A percentile compares a stretch with the other conserved stretches of the same genome.
Conservation (phyloP, 2,329 filamentous ascomycete species). For the Neoscytalidium dimidiatum region DNA sequence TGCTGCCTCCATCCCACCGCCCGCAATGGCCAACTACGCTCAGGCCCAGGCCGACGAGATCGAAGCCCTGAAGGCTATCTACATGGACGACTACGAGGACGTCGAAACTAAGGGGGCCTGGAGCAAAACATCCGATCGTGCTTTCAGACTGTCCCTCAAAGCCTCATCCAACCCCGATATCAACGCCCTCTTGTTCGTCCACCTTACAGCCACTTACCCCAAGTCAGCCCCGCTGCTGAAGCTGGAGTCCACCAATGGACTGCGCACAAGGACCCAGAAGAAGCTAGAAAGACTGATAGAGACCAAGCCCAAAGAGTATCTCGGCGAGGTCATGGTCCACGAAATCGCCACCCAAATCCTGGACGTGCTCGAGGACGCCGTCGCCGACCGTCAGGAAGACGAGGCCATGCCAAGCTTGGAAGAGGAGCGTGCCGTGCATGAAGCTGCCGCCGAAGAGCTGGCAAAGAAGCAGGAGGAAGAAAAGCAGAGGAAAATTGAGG, state of each 20-base stretch:
- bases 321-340: slow-evolving; percentile 67
- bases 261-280: slow-evolving; percentile 71
- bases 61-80: slow-evolving; percentile 82
- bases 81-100: slow-evolving; percentile 82
- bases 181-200: slow-evolving; percentile 71
- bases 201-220: slow-evolving; percentile 87
- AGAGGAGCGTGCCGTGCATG: slow-evolving; percentile 82
- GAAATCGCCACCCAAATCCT: slow-evolving; percentile 62
- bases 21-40: slow-evolving; percentile 64
- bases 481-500: slow-evolving; percentile 41
- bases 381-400: slow-evolving; percentile 72
- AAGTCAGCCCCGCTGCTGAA: slow-evolving; percentile 75
- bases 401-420: slow-evolving; percentile 81
- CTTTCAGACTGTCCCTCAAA: slow-evolving; percentile 78
- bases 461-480: slow-evolving; percentile 50
- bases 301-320: slow-evolving; percentile 65
- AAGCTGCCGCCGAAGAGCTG: slow-evolving; percentile 66
- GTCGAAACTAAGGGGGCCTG: slow-evolving; percentile 74
- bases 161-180: slow-evolving; percentile 73
- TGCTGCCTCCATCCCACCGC: slow-evolving; percentile 21
- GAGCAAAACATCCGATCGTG: slow-evolving; percentile 81
- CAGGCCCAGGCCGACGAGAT: slow-evolving; percentile 88
- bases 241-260: slow-evolving; percentile 63
- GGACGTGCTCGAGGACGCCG: slow-evolving; percentile 82
- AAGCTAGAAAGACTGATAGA: slow-evolving; percentile 71